Evolutionary conservation across 2,329 filamentous ascomycete genomes (phyloP), one percentile per base, ranked within the genome.

Genomic region (Pyrenophora teres): DNA sequence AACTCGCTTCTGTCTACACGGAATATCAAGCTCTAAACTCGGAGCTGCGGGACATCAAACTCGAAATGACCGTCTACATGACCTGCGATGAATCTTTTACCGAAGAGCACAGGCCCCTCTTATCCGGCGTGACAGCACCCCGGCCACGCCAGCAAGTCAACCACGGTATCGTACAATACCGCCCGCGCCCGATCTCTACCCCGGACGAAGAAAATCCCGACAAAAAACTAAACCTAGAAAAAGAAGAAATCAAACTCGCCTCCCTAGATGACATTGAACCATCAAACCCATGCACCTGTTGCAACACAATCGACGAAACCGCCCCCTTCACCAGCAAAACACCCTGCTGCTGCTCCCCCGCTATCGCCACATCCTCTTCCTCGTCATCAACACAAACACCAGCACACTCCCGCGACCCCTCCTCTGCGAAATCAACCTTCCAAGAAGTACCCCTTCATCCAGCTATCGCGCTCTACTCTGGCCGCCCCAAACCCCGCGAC

Each of bases 41-140:
- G 36, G 43, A 65, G 1, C 63, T 70, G 9, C 65, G 68, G 16
- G 64, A 75, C 18, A 72, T 79, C 25, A 76, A 78, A 15, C 66
- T 84, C 3, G 77, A 83, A 23, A 68, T 84, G 6, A 78, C 74
- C 27, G 71, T 85, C 9, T 84, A 84, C 57, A 68, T 84, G 38
- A 85, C 83, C 3, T 82, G 80, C 52, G 79, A 82, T 49, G 73
- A 78, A 19, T 67, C 72, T 8, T 75, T 81, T 50, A 76, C 75
- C 2, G 74, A 77, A 40, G 73, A 75, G 55, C 73, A 73, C 49
- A 71, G 67, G 21, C 63, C 67, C 2, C 44, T 72, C 1, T 41
- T 72, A 0, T 63, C 69, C 2, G 54, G 43, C 19, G 43, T 68
- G 1, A 60, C 64, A 12, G 62, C 60, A 16, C 56, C 66, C 7